A percentile compares a stretch with the other conserved stretches of the same genome.
These are phyloP conservation scores for Mucor circinelloides DNA, from an alignment of 371 early-diverging fungal species.

Conservation along the genomic window DNA sequence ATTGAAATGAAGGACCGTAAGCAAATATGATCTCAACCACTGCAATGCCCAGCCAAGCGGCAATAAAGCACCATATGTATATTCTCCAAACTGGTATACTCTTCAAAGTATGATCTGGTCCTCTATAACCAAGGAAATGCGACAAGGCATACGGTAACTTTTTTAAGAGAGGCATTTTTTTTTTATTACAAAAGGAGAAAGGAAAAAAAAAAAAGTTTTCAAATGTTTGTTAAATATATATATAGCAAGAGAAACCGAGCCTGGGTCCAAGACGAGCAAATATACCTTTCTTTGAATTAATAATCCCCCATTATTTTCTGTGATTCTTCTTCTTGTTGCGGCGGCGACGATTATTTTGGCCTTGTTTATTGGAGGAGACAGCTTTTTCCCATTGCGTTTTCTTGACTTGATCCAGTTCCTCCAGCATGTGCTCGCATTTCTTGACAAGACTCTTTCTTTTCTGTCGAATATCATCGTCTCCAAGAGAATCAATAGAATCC, in stretches of 20 bases:
- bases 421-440: slow-evolving; percentile 33
- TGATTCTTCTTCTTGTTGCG: slow-evolving; percentile 1
- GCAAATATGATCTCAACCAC: slow-evolving; percentile 36
- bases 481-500: slow-evolving; percentile 39
- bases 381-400: slow-evolving; percentile 40
- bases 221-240: background rate
- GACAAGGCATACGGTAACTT: slow-evolving; percentile 23
- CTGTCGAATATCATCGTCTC: slow-evolving; percentile 33
- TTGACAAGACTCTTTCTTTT: slow-evolving; percentile 35
- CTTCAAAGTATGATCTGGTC: slow-evolving; percentile 4
- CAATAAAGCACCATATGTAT: slow-evolving; percentile 48
- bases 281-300: too few species aligned
- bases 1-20: slow-evolving; percentile 27
- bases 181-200: background rate
- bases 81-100: slow-evolving; percentile 36
- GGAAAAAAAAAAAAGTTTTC: background rate
- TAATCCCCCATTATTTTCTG: background rate
- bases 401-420: slow-evolving; percentile 41
- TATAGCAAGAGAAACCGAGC: background rate
- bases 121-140: slow-evolving; percentile 28
- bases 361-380: background rate
- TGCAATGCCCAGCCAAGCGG: slow-evolving; percentile 49
- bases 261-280: background rate
- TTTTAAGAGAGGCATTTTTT: background rate
- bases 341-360: background rate